Evolutionary conservation across 371 early-diverging fungal species (phyloP), one percentile per base, ranked within the genome.

Genomic region (Mortierella sp.): DNA sequence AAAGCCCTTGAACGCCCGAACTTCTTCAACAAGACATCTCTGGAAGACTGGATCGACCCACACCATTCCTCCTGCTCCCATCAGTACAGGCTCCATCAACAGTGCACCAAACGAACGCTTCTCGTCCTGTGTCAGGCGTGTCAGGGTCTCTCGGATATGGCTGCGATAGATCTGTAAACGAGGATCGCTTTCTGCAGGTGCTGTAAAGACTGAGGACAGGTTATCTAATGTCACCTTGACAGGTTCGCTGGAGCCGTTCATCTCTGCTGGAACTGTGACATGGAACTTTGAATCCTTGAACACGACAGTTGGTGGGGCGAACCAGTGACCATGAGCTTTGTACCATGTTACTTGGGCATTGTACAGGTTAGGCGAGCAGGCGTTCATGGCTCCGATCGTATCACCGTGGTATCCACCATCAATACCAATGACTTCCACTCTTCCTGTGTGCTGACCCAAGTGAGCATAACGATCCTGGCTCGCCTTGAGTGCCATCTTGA

Each of bases 61-160:
- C 27, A 90, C 73, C 94, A 95, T 95, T 41, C 94, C 95, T 28
- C 92, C 93, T 0, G 94, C 90, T 8, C 94, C 94, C 86, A 93
- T 86, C 25, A 95, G 54, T 14, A 93, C 80, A 0, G 95, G 94
- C 58, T 93, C 94, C 81, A 95, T 83, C 51, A 94, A 60, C 19
- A 95, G 54, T 0, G 94, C 88, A 43, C 94, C 95, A 60, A 92
- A 87, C n/a, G 81, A 65, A 10, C 84, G 71, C n/a, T 84, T 70
- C 63, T 77, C 85, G 29, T 81, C 79, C 9, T 65, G 67, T 7
- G 79, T 79, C 51, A 90, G 57, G 2, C 54, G 43, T 8, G 72
- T 62, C 31, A 90, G 62, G 12, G 81, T 73, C 16, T 65, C 47
- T 1, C 84, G 83, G 59, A 90, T 86, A 50, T 84, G 83, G 7